Evolutionary conservation across 2,329 filamentous ascomycete genomes (phyloP), one percentile per base, ranked within the genome.

Genomic region (Aureobasidium namibiae): DNA sequence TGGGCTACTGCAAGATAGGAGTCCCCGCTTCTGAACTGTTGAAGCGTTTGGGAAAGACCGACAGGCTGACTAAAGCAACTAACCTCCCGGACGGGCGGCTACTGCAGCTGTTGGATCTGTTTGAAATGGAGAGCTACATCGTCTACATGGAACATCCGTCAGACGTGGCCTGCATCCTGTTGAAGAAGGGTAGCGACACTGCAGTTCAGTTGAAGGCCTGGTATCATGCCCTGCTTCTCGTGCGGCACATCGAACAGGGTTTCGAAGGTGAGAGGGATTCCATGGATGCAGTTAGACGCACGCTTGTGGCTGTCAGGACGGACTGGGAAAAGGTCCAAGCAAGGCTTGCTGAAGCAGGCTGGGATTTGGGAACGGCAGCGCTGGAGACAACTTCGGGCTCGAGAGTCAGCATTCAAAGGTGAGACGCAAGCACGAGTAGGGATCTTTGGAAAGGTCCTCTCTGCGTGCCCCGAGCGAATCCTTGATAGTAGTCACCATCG

Each of bases 321-420:
- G 41, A 56, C 18, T 56, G 52, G 56, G 50, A 50, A 26, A 57
- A 26, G 44, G 24, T 48, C 41, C 41, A 57, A 57, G 41, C 54
- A 48, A 63, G 72, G 62, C 62, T 85, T 58, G 67, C 64, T 60
- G 69, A 69, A 34, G 73, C 66, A 33, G 87, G 87, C 0, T 92
- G 88, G 88, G 82, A 91, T 71, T 65, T 88, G 48, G 75, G 82
- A 59, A 78, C 77, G 53, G 78, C 78, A 39, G 85, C 83, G 6
- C 74, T 92, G 65, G 87, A 91, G 75, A 90, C 86, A 18, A 77
- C 74, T 61, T 75, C 80, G 48, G 83, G 81, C 26, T 72, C 67
- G n/a, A 61, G 68, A 33, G 59, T 69, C n/a, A 10, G 8, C 29
- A 36, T 59, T 29, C 45, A 39, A 16, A 45, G 14, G 29, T 56